Evolutionary conservation across 208 protist genomes (phyloP), one percentile per base, ranked within the genome.

Genomic region (Naegleria fowleri): DNA sequence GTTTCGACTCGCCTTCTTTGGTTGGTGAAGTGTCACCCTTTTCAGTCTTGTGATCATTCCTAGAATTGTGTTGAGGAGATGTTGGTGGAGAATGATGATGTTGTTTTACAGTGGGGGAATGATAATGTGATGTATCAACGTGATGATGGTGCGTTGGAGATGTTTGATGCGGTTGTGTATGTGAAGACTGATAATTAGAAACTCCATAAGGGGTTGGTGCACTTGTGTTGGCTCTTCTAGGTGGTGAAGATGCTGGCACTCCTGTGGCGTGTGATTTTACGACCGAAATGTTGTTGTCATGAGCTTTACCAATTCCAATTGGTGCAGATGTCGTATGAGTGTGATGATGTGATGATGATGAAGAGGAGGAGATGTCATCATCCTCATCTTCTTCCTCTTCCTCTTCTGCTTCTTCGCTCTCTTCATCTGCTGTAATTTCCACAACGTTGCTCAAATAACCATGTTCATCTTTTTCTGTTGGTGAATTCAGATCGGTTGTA

Each of bases 361-460:
- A 84, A 38, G 29, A 84, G 11, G 38, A 40, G 15, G 16, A 38
- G 16, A 33, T 16, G 5, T 40, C 51, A 33, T 22, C 84, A 25
- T 59, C 43, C 38, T 58, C 25, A n/a, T n/a, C 41, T 19, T 58
- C 84, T 33, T 58, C 41, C 6, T 38, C 43, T 39, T 58, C 41
- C 58, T 58, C 84, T 33, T 88, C n/a, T 58, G 6, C 41, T 39
- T 39, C 16, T 7, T 38, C 43, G 36, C 41, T 58, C 16, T 58
- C 84, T 39, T n/a, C n/a, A 38, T 25, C n/a, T 38, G 15, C 83
- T 29, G 19, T 51, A 48, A 87, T 87, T 52, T 87, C 41, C 15
- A 88, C n/a, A 33, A 88, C 43, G 25, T 88, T 88, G 16, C 41
- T 36, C 6, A 88, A 19, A 88, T 88, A 58, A 33, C 84, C 84